Percentiles rank a stretch among this genome's conserved stretches.
Conservation (phyloP, 257 asterid species). For the Penstemon eatonii region DNA sequence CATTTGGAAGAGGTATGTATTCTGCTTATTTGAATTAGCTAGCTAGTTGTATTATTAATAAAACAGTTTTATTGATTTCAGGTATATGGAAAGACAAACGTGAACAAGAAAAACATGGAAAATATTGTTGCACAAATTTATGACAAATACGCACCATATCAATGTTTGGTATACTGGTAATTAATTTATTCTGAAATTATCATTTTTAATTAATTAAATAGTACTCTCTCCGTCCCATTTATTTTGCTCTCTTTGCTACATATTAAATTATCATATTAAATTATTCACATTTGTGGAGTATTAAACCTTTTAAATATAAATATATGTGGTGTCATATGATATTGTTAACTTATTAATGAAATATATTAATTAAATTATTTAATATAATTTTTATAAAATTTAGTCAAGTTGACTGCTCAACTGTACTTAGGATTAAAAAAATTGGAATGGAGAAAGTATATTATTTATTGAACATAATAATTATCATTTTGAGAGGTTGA, state of each 20-base stretch:
- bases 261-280: too few relatives aligned
- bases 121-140: constrained; percentile 32
- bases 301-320: too few relatives aligned
- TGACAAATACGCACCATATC: constrained; percentile 48
- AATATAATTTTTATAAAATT: not conserved
- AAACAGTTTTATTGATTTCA: not conserved
- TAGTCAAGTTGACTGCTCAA: not conserved
- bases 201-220: not conserved
- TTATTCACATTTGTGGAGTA: too few relatives aligned
- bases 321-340: too few relatives aligned
- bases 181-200: not conserved
- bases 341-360: too few relatives aligned
- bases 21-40: not conserved
- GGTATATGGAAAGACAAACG: constrained; percentile 33
- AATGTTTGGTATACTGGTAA: constrained; percentile 59
- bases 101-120: not conserved
- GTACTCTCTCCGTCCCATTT: not conserved
- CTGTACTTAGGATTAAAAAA: not conserved
- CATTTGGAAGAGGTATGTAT: constrained; percentile 40
- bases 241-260: too few relatives aligned
- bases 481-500: too few relatives aligned
- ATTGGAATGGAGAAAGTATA: too few relatives aligned
- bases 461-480: too few relatives aligned
- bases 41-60: not conserved
- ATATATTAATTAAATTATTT: not conserved